Conservation (phyloP, 164 flowering plant genomes). For the Sedum album region DNA sequence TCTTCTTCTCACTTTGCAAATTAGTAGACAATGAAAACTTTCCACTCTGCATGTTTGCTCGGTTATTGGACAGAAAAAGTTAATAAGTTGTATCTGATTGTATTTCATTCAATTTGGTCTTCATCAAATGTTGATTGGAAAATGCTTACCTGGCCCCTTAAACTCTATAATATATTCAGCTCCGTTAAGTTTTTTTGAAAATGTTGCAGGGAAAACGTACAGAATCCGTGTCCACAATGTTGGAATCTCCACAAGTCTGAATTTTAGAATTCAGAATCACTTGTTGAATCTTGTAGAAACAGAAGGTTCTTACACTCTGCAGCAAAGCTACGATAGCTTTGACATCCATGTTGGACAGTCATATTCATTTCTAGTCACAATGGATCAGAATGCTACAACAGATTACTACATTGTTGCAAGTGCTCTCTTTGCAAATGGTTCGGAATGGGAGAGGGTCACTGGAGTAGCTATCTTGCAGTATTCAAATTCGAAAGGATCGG, state of each 20-base stretch:
- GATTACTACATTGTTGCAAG: constrained; percentile 80
- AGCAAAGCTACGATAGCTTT: constrained; percentile 38
- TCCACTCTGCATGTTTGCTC: no score
- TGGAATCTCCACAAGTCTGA: constrained; percentile 54
- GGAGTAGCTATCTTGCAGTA: constrained; percentile 76
- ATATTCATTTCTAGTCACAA: constrained; percentile 59
- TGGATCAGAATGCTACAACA: constrained; percentile 67
- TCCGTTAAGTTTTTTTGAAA: background rate
- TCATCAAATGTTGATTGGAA: background rate
- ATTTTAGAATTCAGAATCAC: constrained; percentile 68
- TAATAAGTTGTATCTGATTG: no score
- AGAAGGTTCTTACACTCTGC: constrained; percentile 57
- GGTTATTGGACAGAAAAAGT: no score
- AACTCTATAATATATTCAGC: background rate
- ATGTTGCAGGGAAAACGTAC: constrained; percentile 63
- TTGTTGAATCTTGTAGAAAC: constrained; percentile 52
- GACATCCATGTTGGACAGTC: constrained; percentile 83
- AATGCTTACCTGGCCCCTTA: background rate
- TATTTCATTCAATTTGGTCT: background rate
- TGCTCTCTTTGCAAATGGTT: constrained; percentile 62
- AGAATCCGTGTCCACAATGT: constrained; percentile 60
- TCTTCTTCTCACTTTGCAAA: background rate
- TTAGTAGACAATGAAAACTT: background rate
- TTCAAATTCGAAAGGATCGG: constrained; percentile 57
- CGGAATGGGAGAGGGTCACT: constrained; percentile 56